These are phyloP conservation scores for Inga leiocalycina DNA, from an alignment of 306 rosid species.

Conservation along the genomic window DNA sequence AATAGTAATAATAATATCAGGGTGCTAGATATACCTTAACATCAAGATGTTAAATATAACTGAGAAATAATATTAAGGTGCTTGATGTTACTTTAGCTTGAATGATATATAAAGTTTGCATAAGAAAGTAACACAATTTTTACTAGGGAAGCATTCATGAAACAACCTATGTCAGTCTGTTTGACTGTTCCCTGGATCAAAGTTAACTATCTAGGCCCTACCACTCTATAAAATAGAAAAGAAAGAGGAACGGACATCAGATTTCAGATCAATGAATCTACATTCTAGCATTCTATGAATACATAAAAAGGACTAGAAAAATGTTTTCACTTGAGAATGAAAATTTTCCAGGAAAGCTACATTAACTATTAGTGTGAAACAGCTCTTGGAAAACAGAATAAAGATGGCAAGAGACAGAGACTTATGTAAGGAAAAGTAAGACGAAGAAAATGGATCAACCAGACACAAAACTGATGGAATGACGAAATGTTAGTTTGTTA, in stretches of 20 bases:
- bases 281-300: not conserved
- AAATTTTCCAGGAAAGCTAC: not conserved
- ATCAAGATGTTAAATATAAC: too few relatives aligned
- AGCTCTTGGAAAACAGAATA: not conserved
- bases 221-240: not conserved
- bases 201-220: not conserved
- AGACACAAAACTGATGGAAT: not conserved
- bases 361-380: not conserved
- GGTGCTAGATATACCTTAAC: too few relatives aligned
- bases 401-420: not conserved
- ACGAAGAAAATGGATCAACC: too few relatives aligned
- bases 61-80: too few relatives aligned
- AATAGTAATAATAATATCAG: too few relatives aligned
- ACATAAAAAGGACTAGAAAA: not conserved
- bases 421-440: too few relatives aligned
- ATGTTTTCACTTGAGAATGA: not conserved
- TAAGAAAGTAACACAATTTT: not conserved
- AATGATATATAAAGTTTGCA: not conserved
- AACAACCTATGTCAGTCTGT: not conserved
- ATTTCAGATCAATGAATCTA: not conserved
- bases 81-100: not conserved
- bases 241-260: not conserved
- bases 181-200: not conserved
- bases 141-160: not conserved
- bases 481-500: not conserved